Evolutionary conservation across 2,329 filamentous ascomycete genomes (phyloP), one percentile per base, ranked within the genome.

Genomic region (Cladophialophora carrionii): DNA sequence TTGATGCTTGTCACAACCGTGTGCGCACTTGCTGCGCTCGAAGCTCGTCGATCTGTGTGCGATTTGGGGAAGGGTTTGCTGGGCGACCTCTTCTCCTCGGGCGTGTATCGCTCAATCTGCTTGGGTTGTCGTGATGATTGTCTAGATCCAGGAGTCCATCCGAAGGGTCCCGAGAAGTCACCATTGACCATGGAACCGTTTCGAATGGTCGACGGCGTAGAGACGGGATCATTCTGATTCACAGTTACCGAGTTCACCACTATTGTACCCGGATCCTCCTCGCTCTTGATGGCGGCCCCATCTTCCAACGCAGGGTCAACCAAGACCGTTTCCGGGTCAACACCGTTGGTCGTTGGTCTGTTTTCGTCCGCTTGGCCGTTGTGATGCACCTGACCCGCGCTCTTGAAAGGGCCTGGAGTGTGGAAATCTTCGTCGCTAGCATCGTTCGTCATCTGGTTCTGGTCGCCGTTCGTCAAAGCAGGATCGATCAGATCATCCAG

Each of bases 111-210:
- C 43, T 80, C 78, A 43, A 76, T 71, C 61, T 77, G 74, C 58
- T 78, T 77, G 26, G 78, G 75, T 66, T 80, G 79, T 48, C 78
- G 78, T 32, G 79, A 81, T 7, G 78, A 79, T 54, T 80, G 78
- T 10, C 78, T 76, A 48, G 79, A 81, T 76, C 10, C 78, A 74
- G n/a, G 78, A 77, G 66, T 78, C 72, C 72, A 68, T 34, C 71
- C 60, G 46, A 62, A 69, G 57, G 64, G 66, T 60, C 76, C 76
- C 26, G 72, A 65, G 48, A 54, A 41, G n/a, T 67, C 62, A 32
- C 65, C 65, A 41, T 65, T 66, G 29, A 68, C 56, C 4, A 51
- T 46, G 5, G 52, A 52, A 1, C 61, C 63, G 24, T 41, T 54
- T n/a, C 52, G 62, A 17, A 60, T 64, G 4, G 60, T 54, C 12